Base-by-base conservation (phyloP, 1,139 yeast species). In the Hyphopichia fennica region DNA sequence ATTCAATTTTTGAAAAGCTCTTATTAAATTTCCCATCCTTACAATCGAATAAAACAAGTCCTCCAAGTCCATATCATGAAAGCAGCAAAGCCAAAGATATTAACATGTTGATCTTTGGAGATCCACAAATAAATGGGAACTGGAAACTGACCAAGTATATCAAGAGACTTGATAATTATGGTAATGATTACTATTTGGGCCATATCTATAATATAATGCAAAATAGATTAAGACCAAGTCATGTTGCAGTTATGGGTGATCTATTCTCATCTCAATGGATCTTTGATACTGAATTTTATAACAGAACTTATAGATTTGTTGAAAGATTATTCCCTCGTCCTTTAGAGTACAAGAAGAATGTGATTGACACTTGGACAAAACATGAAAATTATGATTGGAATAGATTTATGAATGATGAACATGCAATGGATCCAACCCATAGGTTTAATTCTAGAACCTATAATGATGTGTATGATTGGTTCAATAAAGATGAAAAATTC, bases 241-340 rank as follows among this genome's bases (percentile, higher is more conserved):
- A 84, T 61, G 91, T 88, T 10, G 87, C 88, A 0, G 95, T 90
- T 0, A 77, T 93, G 82, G 99, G 99, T 1, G 99, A 93, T 63
- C 72, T 89, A 50, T 82, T 93, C 49, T 87, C 96, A n/a, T 85
- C 95, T 13, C 99, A 93, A 66, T 93, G 99, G 98, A 89, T 93
- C 48, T 75, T 76, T 34, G 96, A 90, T 63, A 77, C 82, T 14
- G 98, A 91, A 61, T 93, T 88, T 62, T 83, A 76, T 59, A 81
- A 83, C 56, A 75, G 99, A 45, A 87, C 93, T 0, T 73, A 72
- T 47, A 69, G 97, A 47, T 90, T 79, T 57, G 79, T 81, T 41
- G 80, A 79, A 25, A 69, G 95, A 42, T 64, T 86, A 14, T 85
- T 82, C 53, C 80, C 80, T 2, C 68, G 81, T 46, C 80, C 81